Base-by-base conservation (phyloP, 352 stramenopile genomes). In the Phytopythium cucurbitacearum region DNA sequence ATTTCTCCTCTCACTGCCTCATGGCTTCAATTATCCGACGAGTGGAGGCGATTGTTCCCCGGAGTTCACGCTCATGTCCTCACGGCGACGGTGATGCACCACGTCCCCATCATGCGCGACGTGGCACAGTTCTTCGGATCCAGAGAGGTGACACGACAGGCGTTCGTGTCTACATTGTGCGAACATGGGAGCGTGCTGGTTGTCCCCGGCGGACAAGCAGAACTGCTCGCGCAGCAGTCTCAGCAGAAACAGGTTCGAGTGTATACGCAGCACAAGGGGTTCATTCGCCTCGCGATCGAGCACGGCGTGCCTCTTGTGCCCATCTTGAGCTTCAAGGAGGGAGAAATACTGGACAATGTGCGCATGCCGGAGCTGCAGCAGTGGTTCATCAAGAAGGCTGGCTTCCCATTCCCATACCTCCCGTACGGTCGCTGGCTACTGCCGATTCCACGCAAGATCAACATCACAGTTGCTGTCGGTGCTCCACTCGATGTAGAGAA, bases 281-380 rank as follows among this genome's bases (percentile, higher is more conserved):
- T 94, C 48, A 73, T 94, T 13, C 84, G 84, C 5, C 57, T 92
- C 12, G 84, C 84, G 9, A 80, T 94, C 40, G 79, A 92, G 49
- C 71, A 92, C 41, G 84, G 84, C 40, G 71, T 73, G 15, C 68
- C 84, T 33, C 57, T 94, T 2, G 84, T 94, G 28, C 84, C 84
- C 0, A 64, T 94, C 35, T 60, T 94, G 7, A 91, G 81, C 57
- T 94, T 90, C 59, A 79, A 88, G 37, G 84, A 94, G 57, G 79
- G 75, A 33, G 84, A 94, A 43, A 77, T 85, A 51, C 74, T 94
- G 72, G 80, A 91, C 65, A 94, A 92, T 51, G 60, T 94, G 15
- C 72, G 70, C 16, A 71, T 68, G n/a, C 80, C 84, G 9, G 59
- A 68, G 49, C 40, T 94, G 33, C 81, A 94, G 65, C 66, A 67